These are phyloP conservation scores for Vigna nakashimae DNA, from an alignment of 306 rosid genomes.

Conservation along the genomic window DNA sequence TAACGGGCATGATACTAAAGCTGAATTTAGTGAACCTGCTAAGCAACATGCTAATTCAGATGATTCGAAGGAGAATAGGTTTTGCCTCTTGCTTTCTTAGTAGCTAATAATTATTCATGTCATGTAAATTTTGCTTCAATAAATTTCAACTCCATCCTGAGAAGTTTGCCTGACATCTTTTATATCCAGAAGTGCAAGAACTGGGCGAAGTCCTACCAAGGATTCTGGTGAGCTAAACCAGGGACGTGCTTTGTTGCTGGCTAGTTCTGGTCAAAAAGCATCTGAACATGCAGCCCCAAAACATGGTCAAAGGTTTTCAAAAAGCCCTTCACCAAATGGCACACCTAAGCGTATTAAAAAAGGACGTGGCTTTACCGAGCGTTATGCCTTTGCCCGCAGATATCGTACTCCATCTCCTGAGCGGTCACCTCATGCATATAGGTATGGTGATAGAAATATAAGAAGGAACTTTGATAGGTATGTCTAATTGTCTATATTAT, in stretches of 20 bases:
- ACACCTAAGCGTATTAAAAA: constrained; percentile 82
- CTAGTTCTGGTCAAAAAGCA: constrained; percentile 57
- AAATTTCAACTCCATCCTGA: constrained; percentile 18
- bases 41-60: constrained; percentile 59
- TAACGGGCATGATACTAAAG: constrained; percentile 63
- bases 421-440: constrained; percentile 56
- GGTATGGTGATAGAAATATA: constrained; percentile 64
- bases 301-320: constrained; percentile 58
- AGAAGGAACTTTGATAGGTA: constrained; percentile 82
- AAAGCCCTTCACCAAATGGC: constrained; percentile 88
- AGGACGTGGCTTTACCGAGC: constrained; percentile 98
- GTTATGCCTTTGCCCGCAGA: constrained; percentile 83
- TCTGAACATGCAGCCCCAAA: constrained; percentile 58
- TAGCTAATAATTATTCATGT: constrained; percentile 4
- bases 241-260: constrained; percentile 46
- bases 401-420: constrained; percentile 97
- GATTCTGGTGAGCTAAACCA: constrained; percentile 53
- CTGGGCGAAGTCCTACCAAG: constrained; percentile 57
- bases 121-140: constrained; percentile 15
- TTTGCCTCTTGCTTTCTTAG: constrained; percentile 41
- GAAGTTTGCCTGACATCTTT: constrained; percentile 36
- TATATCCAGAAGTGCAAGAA: constrained; percentile 67
- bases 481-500: constrained; percentile 23
- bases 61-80: constrained; percentile 77
- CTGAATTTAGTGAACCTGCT: constrained; percentile 53